phyloP scores from a whole-genome alignment of 2,329 filamentous ascomycete species.

The Ophiostoma himal-ulmi region DNA sequence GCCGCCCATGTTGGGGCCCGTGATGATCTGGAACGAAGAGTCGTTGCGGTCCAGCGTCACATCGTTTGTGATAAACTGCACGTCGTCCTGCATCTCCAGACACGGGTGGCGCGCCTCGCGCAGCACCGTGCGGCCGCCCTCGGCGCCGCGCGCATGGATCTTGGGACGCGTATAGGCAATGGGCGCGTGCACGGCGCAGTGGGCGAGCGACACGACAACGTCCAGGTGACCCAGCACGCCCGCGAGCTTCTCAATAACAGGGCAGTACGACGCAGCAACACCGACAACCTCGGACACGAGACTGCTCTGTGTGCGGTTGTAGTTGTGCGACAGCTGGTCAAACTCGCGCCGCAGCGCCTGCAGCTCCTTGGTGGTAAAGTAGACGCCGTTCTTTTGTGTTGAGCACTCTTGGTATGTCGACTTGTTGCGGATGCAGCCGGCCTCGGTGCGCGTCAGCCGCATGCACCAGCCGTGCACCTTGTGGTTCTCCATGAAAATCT shows the following conservation, averaged over 20 bases:
- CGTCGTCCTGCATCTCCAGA: constrained; percentile 97
- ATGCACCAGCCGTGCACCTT: constrained; percentile 95
- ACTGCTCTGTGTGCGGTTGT: constrained; percentile 88
- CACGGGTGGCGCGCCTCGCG: constrained; percentile 93
- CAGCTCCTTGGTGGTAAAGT: constrained; percentile 84
- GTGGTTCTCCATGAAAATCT: constrained; percentile 95
- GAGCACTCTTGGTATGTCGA: constrained; percentile 87
- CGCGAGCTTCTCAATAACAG: constrained; percentile 82
- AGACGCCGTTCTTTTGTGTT: constrained; percentile 98
- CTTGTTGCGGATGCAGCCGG: constrained; percentile 88
- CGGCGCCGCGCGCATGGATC: constrained; percentile 79
- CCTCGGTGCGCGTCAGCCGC: constrained; percentile 83
- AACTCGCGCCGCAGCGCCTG: constrained; percentile 80
- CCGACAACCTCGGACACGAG: constrained; percentile 87
- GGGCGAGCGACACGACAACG: constrained; percentile 89
- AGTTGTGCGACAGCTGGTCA: constrained; percentile 88
- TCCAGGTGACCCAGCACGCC: constrained; percentile 87
- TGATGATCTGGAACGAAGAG: constrained; percentile 93
- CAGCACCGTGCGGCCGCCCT: constrained; percentile 73
- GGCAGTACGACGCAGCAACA: constrained; percentile 90
- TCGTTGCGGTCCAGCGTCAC: constrained; percentile 70
- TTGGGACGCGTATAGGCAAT: constrained; percentile 85
- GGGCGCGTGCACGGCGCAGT: constrained; percentile 87
- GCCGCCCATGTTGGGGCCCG: constrained; percentile 97
- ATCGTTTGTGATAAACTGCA: constrained; percentile 98